Conservation (phyloP, 257 asterid genomes). For the Hygrophila difformis region DNA sequence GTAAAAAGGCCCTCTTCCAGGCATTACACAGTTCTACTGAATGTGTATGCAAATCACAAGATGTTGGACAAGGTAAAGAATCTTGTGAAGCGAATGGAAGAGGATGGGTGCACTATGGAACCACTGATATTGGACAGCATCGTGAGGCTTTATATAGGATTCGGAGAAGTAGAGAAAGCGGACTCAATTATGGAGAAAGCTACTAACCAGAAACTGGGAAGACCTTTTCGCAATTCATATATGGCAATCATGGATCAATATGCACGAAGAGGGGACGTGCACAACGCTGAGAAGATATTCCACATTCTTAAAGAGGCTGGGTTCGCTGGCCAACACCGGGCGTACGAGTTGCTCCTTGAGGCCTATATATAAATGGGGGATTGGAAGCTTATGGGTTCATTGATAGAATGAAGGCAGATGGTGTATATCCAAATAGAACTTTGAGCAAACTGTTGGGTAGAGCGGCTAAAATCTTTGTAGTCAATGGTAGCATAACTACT, state of each 20-base stretch:
- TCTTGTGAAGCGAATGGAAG: constrained; percentile 62
- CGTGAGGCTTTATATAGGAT: constrained; percentile 50
- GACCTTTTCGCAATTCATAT: constrained; percentile 38
- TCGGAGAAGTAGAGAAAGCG: constrained; percentile 69
- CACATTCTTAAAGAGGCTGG: constrained; percentile 49
- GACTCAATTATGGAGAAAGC: constrained; percentile 46
- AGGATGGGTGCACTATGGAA: constrained; percentile 33
- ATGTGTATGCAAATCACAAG: constrained; percentile 48
- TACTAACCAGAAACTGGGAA: constrained; percentile 24
- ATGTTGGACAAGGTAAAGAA: constrained; percentile 60
- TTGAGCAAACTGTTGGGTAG: constrained; percentile 33
- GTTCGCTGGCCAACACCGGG: constrained; percentile 27
- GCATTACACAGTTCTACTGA: constrained; percentile 36
- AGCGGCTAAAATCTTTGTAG: constrained; percentile 39
- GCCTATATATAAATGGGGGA: constrained; percentile 53
- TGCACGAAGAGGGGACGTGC: constrained; percentile 55
- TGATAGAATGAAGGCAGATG: constrained; percentile 69
- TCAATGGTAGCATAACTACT: constrained; percentile 35
- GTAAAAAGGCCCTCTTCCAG: constrained; percentile 27
- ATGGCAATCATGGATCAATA: constrained; percentile 43
- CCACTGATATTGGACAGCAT: constrained; percentile 60
- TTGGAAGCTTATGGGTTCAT: constrained; percentile 54
- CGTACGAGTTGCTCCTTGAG: constrained; percentile 36
- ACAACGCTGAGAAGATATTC: constrained; percentile 58
- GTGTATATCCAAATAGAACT: constrained; percentile 28